These are phyloP conservation scores for Trichosanthes cucumerina DNA, from an alignment of 306 rosid species.

Conservation along the genomic window DNA sequence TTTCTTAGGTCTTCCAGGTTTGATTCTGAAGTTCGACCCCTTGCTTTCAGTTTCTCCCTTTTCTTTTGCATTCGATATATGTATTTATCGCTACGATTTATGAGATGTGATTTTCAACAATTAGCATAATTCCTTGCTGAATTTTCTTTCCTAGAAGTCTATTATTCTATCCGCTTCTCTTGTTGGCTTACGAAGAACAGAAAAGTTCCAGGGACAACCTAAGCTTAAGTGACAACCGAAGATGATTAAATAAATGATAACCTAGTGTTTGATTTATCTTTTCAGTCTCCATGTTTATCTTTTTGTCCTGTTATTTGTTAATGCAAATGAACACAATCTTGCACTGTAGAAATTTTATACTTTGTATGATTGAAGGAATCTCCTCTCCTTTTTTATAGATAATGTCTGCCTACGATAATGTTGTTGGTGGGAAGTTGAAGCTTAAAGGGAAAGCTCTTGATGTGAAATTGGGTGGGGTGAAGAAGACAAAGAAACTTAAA, in stretches of 20 bases:
- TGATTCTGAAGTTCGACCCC: neutral
- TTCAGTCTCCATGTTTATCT: neutral
- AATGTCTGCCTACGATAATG: constrained; percentile 73
- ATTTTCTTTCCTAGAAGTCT: neutral
- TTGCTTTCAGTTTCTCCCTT: neutral
- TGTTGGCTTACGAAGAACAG: neutral
- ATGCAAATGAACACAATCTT: neutral
- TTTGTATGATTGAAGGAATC: neutral
- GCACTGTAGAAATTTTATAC: neutral
- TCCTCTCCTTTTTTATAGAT: constrained; percentile 16
- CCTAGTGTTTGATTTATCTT: neutral
- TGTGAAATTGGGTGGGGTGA: constrained; percentile 79
- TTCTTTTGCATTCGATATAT: neutral
- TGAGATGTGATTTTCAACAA: neutral
- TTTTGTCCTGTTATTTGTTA: neutral
- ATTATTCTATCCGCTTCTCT: neutral
- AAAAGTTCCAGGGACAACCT: neutral
- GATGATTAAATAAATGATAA: neutral
- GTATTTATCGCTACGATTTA: neutral
- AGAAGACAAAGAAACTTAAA: constrained; percentile 75
- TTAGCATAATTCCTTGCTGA: neutral
- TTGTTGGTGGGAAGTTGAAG: constrained; percentile 88
- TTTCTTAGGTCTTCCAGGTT: neutral
- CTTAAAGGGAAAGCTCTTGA: constrained; percentile 98
- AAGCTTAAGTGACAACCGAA: neutral